Evolutionary conservation across 306 rosid genomes (phyloP).

Genomic region (Quercus engelmannii): DNA sequence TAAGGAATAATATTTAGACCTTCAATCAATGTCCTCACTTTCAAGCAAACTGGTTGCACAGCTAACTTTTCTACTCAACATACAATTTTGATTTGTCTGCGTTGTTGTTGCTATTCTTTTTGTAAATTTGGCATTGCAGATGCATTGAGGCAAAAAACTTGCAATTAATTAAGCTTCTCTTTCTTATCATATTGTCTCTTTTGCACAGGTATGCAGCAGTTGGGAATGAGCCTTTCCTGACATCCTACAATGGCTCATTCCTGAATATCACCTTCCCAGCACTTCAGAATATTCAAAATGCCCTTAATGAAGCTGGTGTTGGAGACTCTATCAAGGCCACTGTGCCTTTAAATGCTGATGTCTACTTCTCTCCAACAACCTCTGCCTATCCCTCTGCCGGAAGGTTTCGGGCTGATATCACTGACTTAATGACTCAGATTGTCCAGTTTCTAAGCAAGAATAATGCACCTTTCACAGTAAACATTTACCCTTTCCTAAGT

Average conservation of each 20-base stretch:
- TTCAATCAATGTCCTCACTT: not conserved
- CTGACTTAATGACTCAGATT: constrained; percentile 71
- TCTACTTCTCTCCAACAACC: constrained; percentile 61
- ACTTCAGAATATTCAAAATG: constrained; percentile 88
- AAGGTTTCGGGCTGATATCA: constrained; percentile 68
- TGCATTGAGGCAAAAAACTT: not conserved
- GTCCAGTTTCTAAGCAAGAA: constrained; percentile 70
- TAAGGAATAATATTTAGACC: not conserved
- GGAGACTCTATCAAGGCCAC: constrained; percentile 81
- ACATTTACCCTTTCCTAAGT: constrained; percentile 95
- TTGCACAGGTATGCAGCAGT: constrained; percentile 88
- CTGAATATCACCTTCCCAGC: constrained; percentile 84
- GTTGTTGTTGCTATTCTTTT: not conserved
- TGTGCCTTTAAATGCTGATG: constrained; percentile 94
- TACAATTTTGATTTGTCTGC: not conserved
- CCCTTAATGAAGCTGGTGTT: constrained; percentile 78
- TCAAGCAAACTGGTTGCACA: not conserved
- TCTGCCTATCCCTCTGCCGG: constrained; percentile 83
- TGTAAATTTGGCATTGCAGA: not conserved
- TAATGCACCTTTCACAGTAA: constrained; percentile 80
- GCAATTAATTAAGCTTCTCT: not conserved
- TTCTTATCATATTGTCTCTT: not conserved
- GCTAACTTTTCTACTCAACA: not conserved
- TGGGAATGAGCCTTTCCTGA: constrained; percentile 94
- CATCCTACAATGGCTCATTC: constrained; percentile 85